These are phyloP conservation scores for Westerdykella ornata DNA, from an alignment of 2,329 filamentous ascomycete genomes.

Conservation along the genomic window DNA sequence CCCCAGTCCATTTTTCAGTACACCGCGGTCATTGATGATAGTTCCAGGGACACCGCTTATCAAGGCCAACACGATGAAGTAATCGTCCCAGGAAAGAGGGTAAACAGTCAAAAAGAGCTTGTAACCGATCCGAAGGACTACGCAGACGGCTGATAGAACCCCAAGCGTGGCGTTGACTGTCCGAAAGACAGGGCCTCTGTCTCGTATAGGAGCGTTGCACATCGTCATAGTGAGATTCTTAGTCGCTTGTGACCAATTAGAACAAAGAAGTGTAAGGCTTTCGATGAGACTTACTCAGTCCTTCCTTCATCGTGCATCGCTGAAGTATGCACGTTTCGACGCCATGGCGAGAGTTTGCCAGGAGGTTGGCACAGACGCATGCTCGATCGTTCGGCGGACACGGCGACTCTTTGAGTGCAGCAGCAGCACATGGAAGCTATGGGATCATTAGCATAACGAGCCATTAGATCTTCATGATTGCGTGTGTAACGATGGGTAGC, in stretches of 20 bases:
- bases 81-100: constrained; percentile 39
- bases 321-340: constrained; percentile 11
- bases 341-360: constrained; percentile 4
- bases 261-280: neutral
- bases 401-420: constrained; percentile 8
- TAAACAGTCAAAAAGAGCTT: constrained; percentile 31
- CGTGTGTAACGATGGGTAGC: neutral
- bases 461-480: no score
- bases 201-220: constrained; percentile 37
- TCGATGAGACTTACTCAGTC: constrained; percentile 6
- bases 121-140: constrained; percentile 34
- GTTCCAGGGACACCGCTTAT: constrained; percentile 21
- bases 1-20: constrained; percentile 40
- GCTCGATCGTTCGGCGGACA: constrained; percentile 9
- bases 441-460: constrained; percentile 3
- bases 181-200: constrained; percentile 29
- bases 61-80: constrained; percentile 18
- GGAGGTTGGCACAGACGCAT: constrained; percentile 12
- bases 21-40: constrained; percentile 18
- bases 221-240: constrained; percentile 39
- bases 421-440: constrained; percentile 11
- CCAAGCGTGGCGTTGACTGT: constrained; percentile 32
- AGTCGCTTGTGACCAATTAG: constrained; percentile 22
- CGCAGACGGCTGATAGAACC: constrained; percentile 31
- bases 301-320: constrained; percentile 9